phyloP scores from a whole-genome alignment of 495 filamentous ascomycete genomes.

The Hypoxylon cercidicola region DNA sequence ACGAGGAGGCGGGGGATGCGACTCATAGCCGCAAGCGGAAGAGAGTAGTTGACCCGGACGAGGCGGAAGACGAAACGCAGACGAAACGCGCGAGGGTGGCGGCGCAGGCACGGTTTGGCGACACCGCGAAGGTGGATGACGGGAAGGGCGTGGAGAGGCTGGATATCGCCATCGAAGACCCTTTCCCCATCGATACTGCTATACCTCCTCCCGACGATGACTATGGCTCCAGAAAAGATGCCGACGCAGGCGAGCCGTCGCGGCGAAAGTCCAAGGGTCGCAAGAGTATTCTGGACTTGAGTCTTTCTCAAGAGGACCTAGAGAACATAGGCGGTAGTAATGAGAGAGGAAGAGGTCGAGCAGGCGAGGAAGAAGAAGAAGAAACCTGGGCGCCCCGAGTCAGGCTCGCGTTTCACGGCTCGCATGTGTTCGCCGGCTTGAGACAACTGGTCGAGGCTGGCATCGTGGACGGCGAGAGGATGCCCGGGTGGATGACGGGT shows the following conservation, averaged over 20 bases:
- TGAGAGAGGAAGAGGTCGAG: conserved; percentile 3
- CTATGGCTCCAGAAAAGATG: conserved; percentile 45
- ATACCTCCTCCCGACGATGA: conserved; percentile 24
- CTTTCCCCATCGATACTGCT: conserved; percentile 57
- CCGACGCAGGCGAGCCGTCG: conserved; percentile 45
- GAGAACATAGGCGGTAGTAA: conserved; percentile 46
- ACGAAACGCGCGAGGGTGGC: conserved; percentile 57
- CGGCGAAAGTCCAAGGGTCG: conserved; percentile 36
- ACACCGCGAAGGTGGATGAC: conserved; percentile 59
- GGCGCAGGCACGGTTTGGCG: conserved; percentile 67
- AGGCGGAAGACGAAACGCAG: conserved; percentile 48
- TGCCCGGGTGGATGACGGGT: conserved; percentile 93
- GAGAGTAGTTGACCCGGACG: conserved; percentile 35
- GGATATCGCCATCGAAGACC: conserved; percentile 68
- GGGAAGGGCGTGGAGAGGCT: conserved; percentile 68
- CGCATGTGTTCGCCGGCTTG: conserved; percentile 84
- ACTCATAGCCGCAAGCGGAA: conserved; percentile 17
- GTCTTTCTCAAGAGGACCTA: conserved; percentile 30
- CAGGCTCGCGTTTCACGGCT: conserved; percentile 73
- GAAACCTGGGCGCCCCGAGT: conserved; percentile 66
- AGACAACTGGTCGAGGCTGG: conserved; percentile 78
- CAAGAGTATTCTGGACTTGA: conserved; percentile 46
- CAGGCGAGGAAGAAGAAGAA: conserved; percentile 36
- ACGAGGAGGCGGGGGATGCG: conserved; percentile 10
- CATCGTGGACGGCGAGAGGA: conserved; percentile 74